These are phyloP conservation scores for Eucalyptus urophylla DNA, from an alignment of 345 rosid species.

Conservation along the genomic window DNA sequence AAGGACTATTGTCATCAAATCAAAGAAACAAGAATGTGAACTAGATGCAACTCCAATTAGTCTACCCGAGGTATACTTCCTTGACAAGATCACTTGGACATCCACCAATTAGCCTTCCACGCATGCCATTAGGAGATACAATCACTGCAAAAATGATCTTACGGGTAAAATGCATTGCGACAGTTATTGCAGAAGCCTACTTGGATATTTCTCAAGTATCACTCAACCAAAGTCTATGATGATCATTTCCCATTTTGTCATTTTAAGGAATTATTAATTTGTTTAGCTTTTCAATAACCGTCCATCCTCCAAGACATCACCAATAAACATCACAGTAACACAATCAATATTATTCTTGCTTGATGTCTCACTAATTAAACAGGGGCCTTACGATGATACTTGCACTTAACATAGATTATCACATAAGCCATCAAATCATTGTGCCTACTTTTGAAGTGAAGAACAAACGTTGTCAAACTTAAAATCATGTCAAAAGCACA, in stretches of 20 bases:
- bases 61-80: constrained; percentile 78
- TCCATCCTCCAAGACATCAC: not conserved
- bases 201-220: not conserved
- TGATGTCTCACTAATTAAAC: not conserved
- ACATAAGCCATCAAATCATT: not conserved
- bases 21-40: not conserved
- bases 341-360: not conserved
- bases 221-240: not conserved
- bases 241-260: not conserved
- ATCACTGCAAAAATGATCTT: constrained; percentile 37
- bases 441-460: not conserved
- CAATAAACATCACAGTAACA: not conserved
- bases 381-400: not conserved
- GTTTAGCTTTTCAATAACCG: not conserved
- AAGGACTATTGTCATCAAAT: not conserved
- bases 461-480: not conserved
- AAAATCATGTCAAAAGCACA: not conserved
- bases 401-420: not conserved
- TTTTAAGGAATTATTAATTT: not conserved
- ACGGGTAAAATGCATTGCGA: not conserved
- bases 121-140: constrained; percentile 96
- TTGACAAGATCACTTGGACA: constrained; percentile 92
- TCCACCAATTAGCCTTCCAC: constrained; percentile 84
- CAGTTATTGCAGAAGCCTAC: not conserved
- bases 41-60: not conserved